A percentile compares a stretch with the other conserved stretches of the same genome.
phyloP scores from a whole-genome alignment of 1,284 basidiomycete species.

The Sporisorium exsertum region DNA sequence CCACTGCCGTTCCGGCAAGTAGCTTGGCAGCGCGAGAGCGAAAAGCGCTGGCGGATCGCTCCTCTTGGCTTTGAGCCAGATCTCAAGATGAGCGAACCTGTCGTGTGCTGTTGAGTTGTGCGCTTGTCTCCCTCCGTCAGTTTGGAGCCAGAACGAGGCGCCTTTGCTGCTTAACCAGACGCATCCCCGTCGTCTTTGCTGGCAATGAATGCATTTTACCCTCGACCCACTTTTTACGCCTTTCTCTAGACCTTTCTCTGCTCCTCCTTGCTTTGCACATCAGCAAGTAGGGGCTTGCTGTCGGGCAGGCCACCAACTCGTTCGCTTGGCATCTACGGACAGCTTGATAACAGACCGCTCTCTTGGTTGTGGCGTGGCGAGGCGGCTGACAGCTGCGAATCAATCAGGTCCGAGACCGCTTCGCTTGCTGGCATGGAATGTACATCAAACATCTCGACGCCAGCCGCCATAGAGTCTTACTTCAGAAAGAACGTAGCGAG shows the following conservation, averaged over 20 bases:
- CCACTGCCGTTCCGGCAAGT: conserved; percentile 1
- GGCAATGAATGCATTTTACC: background rate
- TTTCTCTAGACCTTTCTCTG: background rate
- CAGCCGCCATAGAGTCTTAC: no score
- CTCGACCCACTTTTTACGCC: background rate
- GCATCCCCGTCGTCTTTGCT: conserved; percentile 1
- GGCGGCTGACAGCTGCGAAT: background rate
- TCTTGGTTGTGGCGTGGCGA: background rate
- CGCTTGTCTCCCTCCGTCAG: background rate
- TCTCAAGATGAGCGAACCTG: background rate
- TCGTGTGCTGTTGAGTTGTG: conserved; percentile 8
- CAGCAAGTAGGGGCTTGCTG: background rate
- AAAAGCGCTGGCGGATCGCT: background rate
- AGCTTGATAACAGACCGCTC: no score
- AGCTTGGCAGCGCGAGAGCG: background rate
- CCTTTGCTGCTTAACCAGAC: background rate
- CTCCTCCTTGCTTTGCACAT: background rate
- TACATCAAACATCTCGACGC: background rate
- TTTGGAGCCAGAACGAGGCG: background rate
- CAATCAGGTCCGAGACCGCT: conserved; percentile 34
- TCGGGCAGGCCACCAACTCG: background rate
- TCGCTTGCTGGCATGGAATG: conserved; percentile 11
- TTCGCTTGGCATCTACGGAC: no score
- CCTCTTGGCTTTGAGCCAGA: background rate
- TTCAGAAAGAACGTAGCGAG: conserved; percentile 4